phyloP scores from a whole-genome alignment of 1,284 basidiomycete species.

The Sutorius eximius region DNA sequence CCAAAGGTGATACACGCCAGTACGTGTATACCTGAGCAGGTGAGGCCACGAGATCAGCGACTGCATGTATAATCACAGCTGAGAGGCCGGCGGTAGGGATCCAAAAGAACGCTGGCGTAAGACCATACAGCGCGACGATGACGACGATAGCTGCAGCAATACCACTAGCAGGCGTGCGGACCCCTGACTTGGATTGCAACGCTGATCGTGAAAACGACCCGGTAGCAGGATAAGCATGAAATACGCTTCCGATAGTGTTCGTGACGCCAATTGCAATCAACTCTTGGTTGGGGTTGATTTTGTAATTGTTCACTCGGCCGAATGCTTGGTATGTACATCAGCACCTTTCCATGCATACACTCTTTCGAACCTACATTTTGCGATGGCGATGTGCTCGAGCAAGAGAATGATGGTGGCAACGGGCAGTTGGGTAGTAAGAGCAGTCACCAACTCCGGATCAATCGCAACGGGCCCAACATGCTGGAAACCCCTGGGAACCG shows the following conservation, averaged over 20 bases:
- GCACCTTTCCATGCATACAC: neutral
- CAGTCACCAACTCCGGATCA: constrained; percentile 60
- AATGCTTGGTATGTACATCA: constrained; percentile 61
- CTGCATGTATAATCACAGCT: constrained; percentile 95
- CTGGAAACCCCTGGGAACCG: constrained; percentile 81
- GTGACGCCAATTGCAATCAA: constrained; percentile 97
- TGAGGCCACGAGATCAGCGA: constrained; percentile 88
- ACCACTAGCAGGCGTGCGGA: constrained; percentile 91
- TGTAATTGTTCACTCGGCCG: constrained; percentile 94
- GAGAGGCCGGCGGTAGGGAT: constrained; percentile 80
- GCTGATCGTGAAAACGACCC: constrained; percentile 98
- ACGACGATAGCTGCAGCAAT: constrained; percentile 87
- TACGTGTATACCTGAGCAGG: constrained; percentile 88
- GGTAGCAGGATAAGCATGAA: constrained; percentile 93
- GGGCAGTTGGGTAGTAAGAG: constrained; percentile 79
- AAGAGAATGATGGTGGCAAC: constrained; percentile 94
- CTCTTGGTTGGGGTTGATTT: constrained; percentile 97
- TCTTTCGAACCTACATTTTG: constrained; percentile 60
- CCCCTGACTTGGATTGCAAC: constrained; percentile 94
- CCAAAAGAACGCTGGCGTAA: constrained; percentile 89
- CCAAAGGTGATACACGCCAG: constrained; percentile 93
- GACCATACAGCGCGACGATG: constrained; percentile 90
- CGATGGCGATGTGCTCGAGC: constrained; percentile 96
- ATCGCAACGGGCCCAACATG: constrained; percentile 77
- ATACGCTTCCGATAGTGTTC: constrained; percentile 82